Percentiles rank a stretch among this genome's conserved stretches.
phyloP scores from a whole-genome alignment of 768 basidiomycete species.

The Pleurotus citrinopileatus region DNA sequence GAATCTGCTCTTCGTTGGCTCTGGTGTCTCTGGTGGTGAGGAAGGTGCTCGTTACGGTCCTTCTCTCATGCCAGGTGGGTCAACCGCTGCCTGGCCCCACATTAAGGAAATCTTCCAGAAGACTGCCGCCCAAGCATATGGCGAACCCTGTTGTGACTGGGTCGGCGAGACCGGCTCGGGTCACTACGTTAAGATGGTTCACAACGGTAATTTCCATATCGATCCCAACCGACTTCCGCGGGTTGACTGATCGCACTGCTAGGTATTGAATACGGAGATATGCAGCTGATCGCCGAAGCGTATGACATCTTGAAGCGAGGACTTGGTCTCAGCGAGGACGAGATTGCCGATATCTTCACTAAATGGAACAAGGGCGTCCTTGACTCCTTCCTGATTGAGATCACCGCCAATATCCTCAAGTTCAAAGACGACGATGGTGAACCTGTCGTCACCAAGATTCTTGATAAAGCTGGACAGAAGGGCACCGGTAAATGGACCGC shows the following conservation, averaged over 20 bases:
- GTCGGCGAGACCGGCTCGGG: slow-evolving; percentile 94
- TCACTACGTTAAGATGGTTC: slow-evolving; percentile 99
- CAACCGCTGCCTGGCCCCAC: slow-evolving; percentile 87
- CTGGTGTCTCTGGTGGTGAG: slow-evolving; percentile 98
- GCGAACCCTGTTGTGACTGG: slow-evolving; percentile 99
- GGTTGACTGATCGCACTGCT: not conserved
- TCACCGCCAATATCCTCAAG: slow-evolving; percentile 94
- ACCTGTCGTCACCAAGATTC: slow-evolving; percentile 89
- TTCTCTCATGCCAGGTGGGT: slow-evolving; percentile 99
- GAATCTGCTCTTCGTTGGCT: slow-evolving; percentile 95
- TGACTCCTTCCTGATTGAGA: slow-evolving; percentile 99
- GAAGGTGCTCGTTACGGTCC: slow-evolving; percentile 97
- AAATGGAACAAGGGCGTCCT: slow-evolving; percentile 99
- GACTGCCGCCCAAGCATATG: slow-evolving; percentile 90
- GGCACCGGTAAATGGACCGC: slow-evolving; percentile 99
- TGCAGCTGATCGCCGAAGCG: slow-evolving; percentile 98
- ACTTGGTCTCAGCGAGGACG: slow-evolving; percentile 78
- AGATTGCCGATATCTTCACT: slow-evolving; percentile 92
- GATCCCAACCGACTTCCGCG: slow-evolving; percentile 4
- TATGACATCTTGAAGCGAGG: slow-evolving; percentile 99
- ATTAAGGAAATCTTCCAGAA: slow-evolving; percentile 99
- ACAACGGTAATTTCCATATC: slow-evolving; percentile 66
- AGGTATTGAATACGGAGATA: slow-evolving; percentile 99
- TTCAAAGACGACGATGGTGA: slow-evolving; percentile 96
- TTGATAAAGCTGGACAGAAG: slow-evolving; percentile 97